Evolutionary conservation across 2,329 filamentous ascomycete species (phyloP), one percentile per base, ranked within the genome.

Genomic region (Venturia oleaginea): DNA sequence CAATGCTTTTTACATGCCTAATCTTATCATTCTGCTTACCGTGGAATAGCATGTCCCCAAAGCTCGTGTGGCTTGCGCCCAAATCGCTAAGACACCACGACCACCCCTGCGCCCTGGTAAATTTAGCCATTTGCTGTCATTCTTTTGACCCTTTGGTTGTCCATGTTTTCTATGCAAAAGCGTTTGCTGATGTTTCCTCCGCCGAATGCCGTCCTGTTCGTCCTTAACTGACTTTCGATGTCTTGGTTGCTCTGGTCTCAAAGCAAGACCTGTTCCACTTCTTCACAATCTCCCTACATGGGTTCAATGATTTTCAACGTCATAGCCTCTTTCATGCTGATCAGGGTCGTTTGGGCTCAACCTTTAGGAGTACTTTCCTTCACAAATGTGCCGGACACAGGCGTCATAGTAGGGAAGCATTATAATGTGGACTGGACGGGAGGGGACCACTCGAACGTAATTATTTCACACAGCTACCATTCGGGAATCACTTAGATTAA

Each of bases 391-490:
- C 51, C 51, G 24, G 51, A 55, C 30, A 32, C 5, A 32, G 51
- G 51, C 51, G 51, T 55, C 19, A n/a, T 55, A 34, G 51, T 55
- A 19, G 51, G 51, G n/a, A 34, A 55, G 51, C 51, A 55, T 34
- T 55, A 55, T 17, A 34, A 34, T 10, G 13, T 55, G 34, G 51
- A 34, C 15, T 55, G 51, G 51, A 55, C 27, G 1, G 51, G 51
- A 55, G 51, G 51, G 7, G 27, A 55, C 17, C 7, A 55, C 19
- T 55, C 51, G 34, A 34, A 13, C 10, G 51, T 55, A 34, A 19
- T 1, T 3, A 55, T 34, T 55, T 1, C 27, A 27, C 43, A 22
- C 8, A 34, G 10, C 24, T 32, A 13, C 13, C 43, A 48, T 6
- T 55, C 13, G 13, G 7, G 7, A 34, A 19, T 34, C 5, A 19